Base-by-base conservation (phyloP, 352 stramenopile genomes). In the Phytophthora europaea region DNA sequence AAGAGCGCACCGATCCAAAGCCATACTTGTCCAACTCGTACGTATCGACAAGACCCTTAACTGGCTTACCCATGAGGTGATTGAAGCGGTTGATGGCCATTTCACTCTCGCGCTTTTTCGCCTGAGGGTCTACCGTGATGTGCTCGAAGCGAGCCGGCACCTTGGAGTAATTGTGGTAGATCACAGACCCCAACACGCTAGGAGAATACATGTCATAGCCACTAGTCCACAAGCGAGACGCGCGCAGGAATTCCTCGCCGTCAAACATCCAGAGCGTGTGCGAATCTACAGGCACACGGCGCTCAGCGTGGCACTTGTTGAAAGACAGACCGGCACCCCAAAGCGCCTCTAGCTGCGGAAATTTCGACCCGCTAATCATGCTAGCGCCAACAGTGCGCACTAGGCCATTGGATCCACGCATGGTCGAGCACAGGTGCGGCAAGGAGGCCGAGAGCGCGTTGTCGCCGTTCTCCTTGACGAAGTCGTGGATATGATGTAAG, bases 211-310 rank as follows among this genome's bases (percentile, higher is more conserved):
- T 75, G 62, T 93, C 85, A 65, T 93, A 93, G 47, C 85, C 85
- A 50, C 73, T 79, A 22, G 85, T 93, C 85, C 85, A 93, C 13
- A 91, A 60, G 34, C 83, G 78, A 59, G 83, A 87, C 15, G 83
- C 75, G 47, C 85, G 80, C 72, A 93, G 54, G 47, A 93, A 93
- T 61, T 93, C 85, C 64, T 93, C 85, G 7, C 85, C 85, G 45
- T 93, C 85, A 53, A 91, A 93, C 80, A 93, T 88, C 85, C 85
- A 93, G 31, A 94, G 76, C 59, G 86, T 94, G 63, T 96, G 89
- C 54, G 87, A 89, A 56, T 96, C 89, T 40, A 96, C 81, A 2
- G 68, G 82, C 57, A 92, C 87, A 15, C 86, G 86, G 20, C 79
- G 83, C 75, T 96, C 89, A 10, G 89, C 88, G 64, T 95, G 89